Percentiles rank a stretch among this genome's conserved stretches.
phyloP scores from a whole-genome alignment of 441 rosid genomes.

The Iberis amara region DNA sequence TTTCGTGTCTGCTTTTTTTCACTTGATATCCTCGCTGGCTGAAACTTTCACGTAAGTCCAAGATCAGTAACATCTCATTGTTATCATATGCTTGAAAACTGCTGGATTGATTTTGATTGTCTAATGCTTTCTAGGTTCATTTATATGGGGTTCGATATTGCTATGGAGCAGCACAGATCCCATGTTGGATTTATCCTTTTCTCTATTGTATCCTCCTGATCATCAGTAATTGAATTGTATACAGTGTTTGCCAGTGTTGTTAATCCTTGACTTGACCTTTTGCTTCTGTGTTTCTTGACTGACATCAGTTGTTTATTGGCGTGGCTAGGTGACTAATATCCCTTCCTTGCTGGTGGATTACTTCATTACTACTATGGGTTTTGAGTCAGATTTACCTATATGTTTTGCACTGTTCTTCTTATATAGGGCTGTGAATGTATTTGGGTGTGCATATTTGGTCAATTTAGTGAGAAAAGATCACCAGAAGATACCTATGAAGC shows the following conservation, averaged over 20 bases:
- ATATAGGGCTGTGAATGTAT: conserved; percentile 48
- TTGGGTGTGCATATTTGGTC: conserved; percentile 85
- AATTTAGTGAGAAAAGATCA: conserved; percentile 67
- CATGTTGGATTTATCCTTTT: conserved; percentile 89
- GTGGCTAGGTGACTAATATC: conserved; percentile 25
- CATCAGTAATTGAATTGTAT: conserved; percentile 8
- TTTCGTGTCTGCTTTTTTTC: conserved; percentile 81
- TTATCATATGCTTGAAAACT: not conserved
- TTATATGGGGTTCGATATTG: conserved; percentile 97
- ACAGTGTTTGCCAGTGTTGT: conserved; percentile 14
- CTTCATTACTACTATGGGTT: conserved; percentile 1
- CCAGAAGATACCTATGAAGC: conserved; percentile 68
- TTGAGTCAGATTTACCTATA: conserved; percentile 4
- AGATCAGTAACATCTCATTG: conserved; percentile 4
- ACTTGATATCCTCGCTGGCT: conserved; percentile 88
- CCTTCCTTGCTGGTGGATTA: not conserved
- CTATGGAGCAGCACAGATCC: conserved; percentile 96
- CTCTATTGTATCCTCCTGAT: conserved; percentile 83
- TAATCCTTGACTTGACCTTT: conserved; percentile 25
- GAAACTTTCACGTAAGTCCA: conserved; percentile 75
- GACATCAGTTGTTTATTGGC: conserved; percentile 26
- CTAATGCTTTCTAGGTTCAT: conserved; percentile 60
- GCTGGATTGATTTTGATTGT: conserved; percentile 26
- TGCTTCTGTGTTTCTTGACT: conserved; percentile 23
- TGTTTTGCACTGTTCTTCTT: conserved; percentile 9